Evolutionary conservation across 768 basidiomycete species (phyloP).

Genomic region (Trametes cubensis): DNA sequence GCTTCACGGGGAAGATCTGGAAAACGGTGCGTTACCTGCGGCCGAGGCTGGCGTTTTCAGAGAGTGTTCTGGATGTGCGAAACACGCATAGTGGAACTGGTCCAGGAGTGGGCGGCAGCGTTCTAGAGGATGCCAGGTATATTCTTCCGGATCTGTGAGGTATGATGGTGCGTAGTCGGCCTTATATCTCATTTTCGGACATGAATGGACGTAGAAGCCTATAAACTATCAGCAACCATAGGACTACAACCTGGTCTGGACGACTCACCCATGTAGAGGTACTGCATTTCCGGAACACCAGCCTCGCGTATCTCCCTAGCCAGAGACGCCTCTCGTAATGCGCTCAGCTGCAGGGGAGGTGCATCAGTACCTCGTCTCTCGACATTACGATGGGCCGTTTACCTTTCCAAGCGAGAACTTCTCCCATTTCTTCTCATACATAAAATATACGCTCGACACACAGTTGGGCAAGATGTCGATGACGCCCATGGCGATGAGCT

Average conservation of each 20-base stretch:
- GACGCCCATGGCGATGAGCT: constrained; percentile 83
- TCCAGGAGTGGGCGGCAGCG: constrained; percentile 65
- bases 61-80: constrained; percentile 64
- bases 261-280: constrained; percentile 83
- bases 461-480: constrained; percentile 88
- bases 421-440: constrained; percentile 77
- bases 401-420: constrained; percentile 77
- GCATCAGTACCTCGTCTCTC: background rate
- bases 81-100: constrained; percentile 67
- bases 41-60: constrained; percentile 36
- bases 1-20: background rate
- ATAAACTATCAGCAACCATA: background rate
- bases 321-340: constrained; percentile 77
- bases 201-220: constrained; percentile 94
- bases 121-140: constrained; percentile 73
- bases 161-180: constrained; percentile 90
- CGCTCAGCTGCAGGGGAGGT: constrained; percentile 66
- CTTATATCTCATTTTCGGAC: constrained; percentile 96
- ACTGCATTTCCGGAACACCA: constrained; percentile 63
- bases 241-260: background rate
- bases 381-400: background rate
- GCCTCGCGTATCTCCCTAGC: constrained; percentile 73
- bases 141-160: constrained; percentile 83
- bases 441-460: constrained; percentile 87
- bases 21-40: constrained; percentile 27